Evolutionary conservation across 345 rosid species (phyloP).

Genomic region (Boechera divaricarpa): DNA sequence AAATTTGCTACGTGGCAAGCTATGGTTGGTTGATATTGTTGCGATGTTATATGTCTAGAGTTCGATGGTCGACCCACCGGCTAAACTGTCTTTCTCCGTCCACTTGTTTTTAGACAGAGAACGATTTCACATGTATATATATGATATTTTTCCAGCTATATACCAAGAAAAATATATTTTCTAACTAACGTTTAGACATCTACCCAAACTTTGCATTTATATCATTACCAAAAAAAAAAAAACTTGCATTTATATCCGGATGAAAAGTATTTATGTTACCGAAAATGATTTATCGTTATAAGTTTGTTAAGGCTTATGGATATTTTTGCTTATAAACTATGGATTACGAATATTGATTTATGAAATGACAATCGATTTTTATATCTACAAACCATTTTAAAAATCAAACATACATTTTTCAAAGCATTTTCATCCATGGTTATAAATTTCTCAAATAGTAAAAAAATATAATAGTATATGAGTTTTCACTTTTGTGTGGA

Average conservation of each 20-base stretch:
- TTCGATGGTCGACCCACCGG: conserved; percentile 41
- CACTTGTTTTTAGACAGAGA: conserved; percentile 30
- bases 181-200: not conserved
- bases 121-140: not conserved
- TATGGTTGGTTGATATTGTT: conserved; percentile 8
- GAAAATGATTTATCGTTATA: not conserved
- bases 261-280: not conserved
- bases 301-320: not conserved
- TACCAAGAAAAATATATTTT: not conserved
- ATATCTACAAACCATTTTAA: not conserved
- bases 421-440: no score
- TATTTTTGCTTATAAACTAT: no score
- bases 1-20: conserved; percentile 20
- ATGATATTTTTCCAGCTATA: not conserved
- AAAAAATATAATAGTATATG: no score
- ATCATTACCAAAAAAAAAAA: not conserved
- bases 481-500: no score
- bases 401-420: no score
- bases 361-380: not conserved
- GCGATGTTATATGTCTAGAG: conserved; percentile 32
- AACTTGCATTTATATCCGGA: not conserved
- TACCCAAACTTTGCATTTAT: conserved; percentile 25
- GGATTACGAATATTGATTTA: not conserved
- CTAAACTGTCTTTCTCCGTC: conserved; percentile 31
- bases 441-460: no score